phyloP scores from a whole-genome alignment of 2,329 filamentous ascomycete species.

The Phialophora macrospora region DNA sequence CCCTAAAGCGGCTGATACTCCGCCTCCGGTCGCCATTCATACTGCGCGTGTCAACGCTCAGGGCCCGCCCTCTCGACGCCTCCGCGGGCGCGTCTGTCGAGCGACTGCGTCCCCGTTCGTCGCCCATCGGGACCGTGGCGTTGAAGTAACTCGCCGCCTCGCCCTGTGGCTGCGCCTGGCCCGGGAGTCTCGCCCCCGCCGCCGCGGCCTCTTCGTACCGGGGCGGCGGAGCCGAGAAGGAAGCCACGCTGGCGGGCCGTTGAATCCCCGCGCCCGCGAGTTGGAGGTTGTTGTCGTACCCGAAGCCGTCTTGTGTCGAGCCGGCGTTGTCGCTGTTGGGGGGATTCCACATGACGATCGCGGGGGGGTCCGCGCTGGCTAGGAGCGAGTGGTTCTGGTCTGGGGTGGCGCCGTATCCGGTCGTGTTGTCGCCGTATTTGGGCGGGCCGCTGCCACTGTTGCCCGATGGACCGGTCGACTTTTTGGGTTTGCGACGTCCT shows the following conservation, averaged over 20 bases:
- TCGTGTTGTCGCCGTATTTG: conserved; percentile 10
- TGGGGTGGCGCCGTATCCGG: conserved; percentile 16
- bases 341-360: conserved; percentile 19
- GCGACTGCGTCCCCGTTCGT: conserved; percentile 15
- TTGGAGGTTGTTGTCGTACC: conserved; percentile 16
- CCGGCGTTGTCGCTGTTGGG: neutral
- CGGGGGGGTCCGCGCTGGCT: conserved; percentile 17
- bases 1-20: conserved; percentile 21
- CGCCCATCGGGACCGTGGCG: neutral
- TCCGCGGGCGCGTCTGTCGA: conserved; percentile 7
- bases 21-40: conserved; percentile 22
- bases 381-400: conserved; percentile 27
- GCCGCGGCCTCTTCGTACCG: conserved; percentile 27
- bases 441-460: neutral
- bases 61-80: conserved; percentile 8
- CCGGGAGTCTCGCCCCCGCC: no score
- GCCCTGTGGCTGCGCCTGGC: neutral
- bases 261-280: conserved; percentile 16
- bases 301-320: conserved; percentile 29
- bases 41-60: conserved; percentile 9
- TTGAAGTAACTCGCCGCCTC: conserved; percentile 26
- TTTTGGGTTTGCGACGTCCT: neutral
- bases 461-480: neutral
- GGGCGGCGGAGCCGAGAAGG: conserved; percentile 23
- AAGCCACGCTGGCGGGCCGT: conserved; percentile 25